Percentiles rank a stretch among this genome's conserved stretches.
These are phyloP conservation scores for Jackrogersella multiformis DNA, from an alignment of 495 filamentous ascomycete species.

Conservation along the genomic window DNA sequence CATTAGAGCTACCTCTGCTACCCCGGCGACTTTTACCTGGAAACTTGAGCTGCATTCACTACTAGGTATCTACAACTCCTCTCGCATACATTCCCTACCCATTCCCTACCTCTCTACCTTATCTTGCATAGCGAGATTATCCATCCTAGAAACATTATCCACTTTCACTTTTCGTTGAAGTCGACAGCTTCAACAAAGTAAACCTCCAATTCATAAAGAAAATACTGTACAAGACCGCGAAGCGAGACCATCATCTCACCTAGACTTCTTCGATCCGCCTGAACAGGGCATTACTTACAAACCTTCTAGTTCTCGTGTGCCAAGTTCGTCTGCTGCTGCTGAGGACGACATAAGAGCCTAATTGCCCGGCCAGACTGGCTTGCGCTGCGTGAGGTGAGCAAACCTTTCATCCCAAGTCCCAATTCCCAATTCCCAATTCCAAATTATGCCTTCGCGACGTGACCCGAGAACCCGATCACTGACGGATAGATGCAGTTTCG, in stretches of 20 bases:
- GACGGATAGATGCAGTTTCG: slow-evolving; percentile 57
- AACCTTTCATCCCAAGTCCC: not conserved
- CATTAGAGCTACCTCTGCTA: slow-evolving; percentile 33
- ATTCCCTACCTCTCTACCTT: slow-evolving; percentile 39
- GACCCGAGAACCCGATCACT: slow-evolving; percentile 31
- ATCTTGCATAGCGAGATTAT: slow-evolving; percentile 43
- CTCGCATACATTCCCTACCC: slow-evolving; percentile 34
- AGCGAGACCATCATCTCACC: slow-evolving; percentile 19
- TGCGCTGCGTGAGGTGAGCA: slow-evolving; percentile 77
- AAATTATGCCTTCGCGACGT: not conserved
- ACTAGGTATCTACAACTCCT: slow-evolving; percentile 24
- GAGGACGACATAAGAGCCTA: slow-evolving; percentile 50
- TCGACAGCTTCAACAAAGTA: slow-evolving; percentile 13
- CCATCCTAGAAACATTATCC: slow-evolving; percentile 37
- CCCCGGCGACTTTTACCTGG: slow-evolving; percentile 29
- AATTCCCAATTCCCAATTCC: not conserved
- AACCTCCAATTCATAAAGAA: not conserved
- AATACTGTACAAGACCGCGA: slow-evolving; percentile 2
- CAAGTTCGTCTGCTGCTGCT: slow-evolving; percentile 53
- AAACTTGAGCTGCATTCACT: slow-evolving; percentile 22
- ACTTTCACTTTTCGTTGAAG: slow-evolving; percentile 32
- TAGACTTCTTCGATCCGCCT: slow-evolving; percentile 23
- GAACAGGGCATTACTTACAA: slow-evolving; percentile 41
- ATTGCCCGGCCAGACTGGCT: slow-evolving; percentile 72
- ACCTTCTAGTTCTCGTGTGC: slow-evolving; percentile 44